phyloP scores from a whole-genome alignment of 2,329 filamentous ascomycete genomes.

The Epichloe hybrida region DNA sequence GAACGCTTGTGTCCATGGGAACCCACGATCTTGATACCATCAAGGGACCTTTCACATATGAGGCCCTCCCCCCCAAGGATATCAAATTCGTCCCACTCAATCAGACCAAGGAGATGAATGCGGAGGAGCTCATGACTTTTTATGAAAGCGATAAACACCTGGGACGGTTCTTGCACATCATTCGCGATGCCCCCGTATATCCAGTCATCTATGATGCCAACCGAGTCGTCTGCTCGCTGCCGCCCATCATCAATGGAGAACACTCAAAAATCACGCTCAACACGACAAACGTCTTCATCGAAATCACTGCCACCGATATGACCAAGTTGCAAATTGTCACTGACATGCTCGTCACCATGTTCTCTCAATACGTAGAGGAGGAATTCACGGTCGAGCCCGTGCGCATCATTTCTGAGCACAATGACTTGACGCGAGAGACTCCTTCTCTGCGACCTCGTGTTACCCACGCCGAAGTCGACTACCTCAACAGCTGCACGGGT shows the following conservation, averaged over 20 bases:
- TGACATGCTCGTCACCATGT: slow-evolving; percentile 95
- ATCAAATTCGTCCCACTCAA: slow-evolving; percentile 92
- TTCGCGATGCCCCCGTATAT: slow-evolving; percentile 85
- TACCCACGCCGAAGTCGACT: slow-evolving; percentile 75
- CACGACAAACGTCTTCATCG: slow-evolving; percentile 91
- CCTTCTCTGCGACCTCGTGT: slow-evolving; percentile 62
- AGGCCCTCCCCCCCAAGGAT: slow-evolving; percentile 75
- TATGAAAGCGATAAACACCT: slow-evolving; percentile 93
- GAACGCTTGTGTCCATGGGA: slow-evolving; percentile 91
- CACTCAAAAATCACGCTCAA: slow-evolving; percentile 90
- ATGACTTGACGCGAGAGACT: slow-evolving; percentile 65
- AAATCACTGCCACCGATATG: slow-evolving; percentile 88
- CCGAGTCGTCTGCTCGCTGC: slow-evolving; percentile 76
- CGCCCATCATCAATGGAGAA: slow-evolving; percentile 94
- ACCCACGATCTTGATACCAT: slow-evolving; percentile 93
- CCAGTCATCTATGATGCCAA: slow-evolving; percentile 91
- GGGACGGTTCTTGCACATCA: slow-evolving; percentile 83
- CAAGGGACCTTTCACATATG: slow-evolving; percentile 91
- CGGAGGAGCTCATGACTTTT: slow-evolving; percentile 79
- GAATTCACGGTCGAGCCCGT: slow-evolving; percentile 89
- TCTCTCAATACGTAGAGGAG: slow-evolving; percentile 79
- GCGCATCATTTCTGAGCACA: slow-evolving; percentile 84
- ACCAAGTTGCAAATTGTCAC: slow-evolving; percentile 95
- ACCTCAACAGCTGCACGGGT: slow-evolving; percentile 87
- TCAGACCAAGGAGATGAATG: slow-evolving; percentile 79